A percentile compares a stretch with the other conserved stretches of the same genome.
Evolutionary conservation across 2,329 filamentous ascomycete genomes (phyloP).

Genomic region (Aspergillus chevalieri): DNA sequence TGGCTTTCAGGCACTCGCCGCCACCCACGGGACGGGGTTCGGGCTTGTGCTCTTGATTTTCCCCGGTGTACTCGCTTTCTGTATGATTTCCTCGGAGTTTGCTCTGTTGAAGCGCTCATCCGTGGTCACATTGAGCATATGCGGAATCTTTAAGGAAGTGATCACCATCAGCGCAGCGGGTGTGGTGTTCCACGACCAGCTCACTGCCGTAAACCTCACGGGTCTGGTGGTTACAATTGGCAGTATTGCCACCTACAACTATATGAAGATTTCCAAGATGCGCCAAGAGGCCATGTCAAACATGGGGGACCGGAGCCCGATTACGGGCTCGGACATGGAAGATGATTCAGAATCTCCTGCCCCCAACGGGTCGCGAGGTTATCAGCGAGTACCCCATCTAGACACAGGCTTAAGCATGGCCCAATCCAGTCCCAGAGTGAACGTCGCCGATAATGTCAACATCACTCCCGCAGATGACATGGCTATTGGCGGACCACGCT

Average conservation of each 20-base stretch:
- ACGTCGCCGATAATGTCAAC: slow-evolving; percentile 20
- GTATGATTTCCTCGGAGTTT: slow-evolving; percentile 96
- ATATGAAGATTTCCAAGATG: slow-evolving; percentile 89
- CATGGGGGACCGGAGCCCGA: slow-evolving; percentile 19
- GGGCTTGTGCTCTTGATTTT: slow-evolving; percentile 74
- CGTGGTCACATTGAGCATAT: slow-evolving; percentile 92
- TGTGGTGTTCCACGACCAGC: slow-evolving; percentile 77
- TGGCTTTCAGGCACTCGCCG: slow-evolving; percentile 59
- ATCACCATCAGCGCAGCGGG: slow-evolving; percentile 88
- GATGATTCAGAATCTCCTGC: slow-evolving; percentile 17
- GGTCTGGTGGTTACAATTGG: slow-evolving; percentile 82
- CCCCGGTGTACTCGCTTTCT: slow-evolving; percentile 83
- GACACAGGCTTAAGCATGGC: slow-evolving; percentile 17
- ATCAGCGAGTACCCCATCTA: slow-evolving; percentile 19
- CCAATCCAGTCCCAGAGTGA: slow-evolving; percentile 9
- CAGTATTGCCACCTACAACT: slow-evolving; percentile 88
- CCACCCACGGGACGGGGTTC: slow-evolving; percentile 60
- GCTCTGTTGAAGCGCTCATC: slow-evolving; percentile 90
- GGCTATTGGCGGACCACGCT: slow-evolving; percentile 16
- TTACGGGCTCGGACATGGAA: slow-evolving; percentile 23
- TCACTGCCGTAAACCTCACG: slow-evolving; percentile 80
- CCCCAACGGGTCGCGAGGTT: slow-evolving; percentile 18
- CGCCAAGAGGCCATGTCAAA: slow-evolving; percentile 60
- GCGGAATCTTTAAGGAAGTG: slow-evolving; percentile 98
- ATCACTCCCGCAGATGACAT: slow-evolving; percentile 19